Evolutionary conservation across 2,329 filamentous ascomycete genomes (phyloP).

Genomic region (Zymoseptoria crescenta): DNA sequence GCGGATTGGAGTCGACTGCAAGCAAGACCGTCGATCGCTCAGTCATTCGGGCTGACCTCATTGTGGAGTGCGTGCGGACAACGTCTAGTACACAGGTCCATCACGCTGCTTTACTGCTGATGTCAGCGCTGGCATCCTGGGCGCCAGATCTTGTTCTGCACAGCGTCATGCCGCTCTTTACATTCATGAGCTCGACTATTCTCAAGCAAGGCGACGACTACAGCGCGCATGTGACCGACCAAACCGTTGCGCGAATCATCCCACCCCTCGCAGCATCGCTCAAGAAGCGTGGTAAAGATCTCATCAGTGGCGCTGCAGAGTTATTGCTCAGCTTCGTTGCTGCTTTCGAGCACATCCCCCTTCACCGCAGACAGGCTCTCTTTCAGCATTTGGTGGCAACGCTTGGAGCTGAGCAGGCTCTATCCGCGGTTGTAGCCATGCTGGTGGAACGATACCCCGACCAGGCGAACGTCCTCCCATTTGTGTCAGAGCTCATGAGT

Average conservation of each 20-base stretch:
- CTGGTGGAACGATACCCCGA: slow-evolving; percentile 80
- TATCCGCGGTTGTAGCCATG: slow-evolving; percentile 82
- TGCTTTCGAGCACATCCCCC: slow-evolving; percentile 91
- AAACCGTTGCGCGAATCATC: slow-evolving; percentile 86
- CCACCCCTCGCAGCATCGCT: slow-evolving; percentile 83
- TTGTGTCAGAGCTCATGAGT: slow-evolving; percentile 66
- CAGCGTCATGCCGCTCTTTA: slow-evolving; percentile 98
- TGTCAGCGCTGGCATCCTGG: slow-evolving; percentile 77
- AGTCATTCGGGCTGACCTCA: slow-evolving; percentile 75
- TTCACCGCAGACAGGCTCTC: slow-evolving; percentile 71
- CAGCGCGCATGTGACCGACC: slow-evolving; percentile 90
- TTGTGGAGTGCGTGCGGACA: slow-evolving; percentile 89
- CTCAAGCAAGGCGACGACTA: slow-evolving; percentile 92
- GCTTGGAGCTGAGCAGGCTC: slow-evolving; percentile 74
- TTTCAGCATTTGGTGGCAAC: slow-evolving; percentile 82
- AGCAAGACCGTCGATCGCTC: slow-evolving; percentile 59
- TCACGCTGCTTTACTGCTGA: slow-evolving; percentile 78
- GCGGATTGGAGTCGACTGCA: slow-evolving; percentile 53
- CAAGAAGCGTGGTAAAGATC: slow-evolving; percentile 65
- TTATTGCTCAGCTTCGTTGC: slow-evolving; percentile 92
- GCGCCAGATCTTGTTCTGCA: slow-evolving; percentile 88
- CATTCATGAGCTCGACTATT: slow-evolving; percentile 90
- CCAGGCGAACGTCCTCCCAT: slow-evolving; percentile 65
- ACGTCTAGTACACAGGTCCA: slow-evolving; percentile 90
- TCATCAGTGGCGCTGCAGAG: slow-evolving; percentile 76